phyloP scores from a whole-genome alignment of 805 yeast genomes.

The Wickerhamomyces queroliae region DNA sequence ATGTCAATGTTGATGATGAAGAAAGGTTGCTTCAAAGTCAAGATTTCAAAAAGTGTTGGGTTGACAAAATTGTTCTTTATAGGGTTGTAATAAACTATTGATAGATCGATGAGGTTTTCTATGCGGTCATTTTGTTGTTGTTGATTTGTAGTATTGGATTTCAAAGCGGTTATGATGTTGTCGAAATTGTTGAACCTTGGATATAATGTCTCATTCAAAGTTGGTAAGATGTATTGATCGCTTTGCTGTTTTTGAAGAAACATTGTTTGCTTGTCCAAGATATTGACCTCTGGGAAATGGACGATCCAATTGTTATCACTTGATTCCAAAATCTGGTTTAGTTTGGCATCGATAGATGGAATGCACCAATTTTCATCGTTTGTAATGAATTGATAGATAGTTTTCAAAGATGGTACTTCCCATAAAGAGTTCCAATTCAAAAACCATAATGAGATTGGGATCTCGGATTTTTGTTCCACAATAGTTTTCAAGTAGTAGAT shows the following conservation, averaged over 20 bases:
- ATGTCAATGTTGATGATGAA: conserved; percentile 22
- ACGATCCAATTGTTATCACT: conserved; percentile 56
- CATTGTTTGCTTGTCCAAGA: conserved; percentile 44
- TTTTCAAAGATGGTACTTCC: conserved; percentile 49
- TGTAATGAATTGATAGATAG: conserved; percentile 40
- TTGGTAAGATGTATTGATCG: conserved; percentile 54
- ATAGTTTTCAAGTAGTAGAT: conserved; percentile 30
- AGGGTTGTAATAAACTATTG: conserved; percentile 33
- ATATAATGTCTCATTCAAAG: conserved; percentile 55
- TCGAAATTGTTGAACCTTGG: conserved; percentile 67
- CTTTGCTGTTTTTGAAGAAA: conserved; percentile 48
- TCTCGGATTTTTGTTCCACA: conserved; percentile 17
- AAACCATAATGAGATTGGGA: too few species aligned
- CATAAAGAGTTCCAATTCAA: conserved; percentile 68
- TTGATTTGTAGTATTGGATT: conserved; percentile 1
- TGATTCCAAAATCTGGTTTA: too few species aligned
- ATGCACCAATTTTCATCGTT: conserved; percentile 78
- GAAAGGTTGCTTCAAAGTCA: conserved; percentile 26
- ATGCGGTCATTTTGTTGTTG: conserved; percentile 11
- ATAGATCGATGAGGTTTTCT: conserved; percentile 25
- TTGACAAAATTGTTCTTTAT: conserved; percentile 22
- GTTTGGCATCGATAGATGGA: too few species aligned
- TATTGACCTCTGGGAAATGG: conserved; percentile 82
- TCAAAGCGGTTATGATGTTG: conserved; percentile 33
- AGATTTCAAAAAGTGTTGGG: conserved; percentile 32